phyloP scores from a whole-genome alignment of 176 grass and related monocot species.

The Tillandsia fasciculata region DNA sequence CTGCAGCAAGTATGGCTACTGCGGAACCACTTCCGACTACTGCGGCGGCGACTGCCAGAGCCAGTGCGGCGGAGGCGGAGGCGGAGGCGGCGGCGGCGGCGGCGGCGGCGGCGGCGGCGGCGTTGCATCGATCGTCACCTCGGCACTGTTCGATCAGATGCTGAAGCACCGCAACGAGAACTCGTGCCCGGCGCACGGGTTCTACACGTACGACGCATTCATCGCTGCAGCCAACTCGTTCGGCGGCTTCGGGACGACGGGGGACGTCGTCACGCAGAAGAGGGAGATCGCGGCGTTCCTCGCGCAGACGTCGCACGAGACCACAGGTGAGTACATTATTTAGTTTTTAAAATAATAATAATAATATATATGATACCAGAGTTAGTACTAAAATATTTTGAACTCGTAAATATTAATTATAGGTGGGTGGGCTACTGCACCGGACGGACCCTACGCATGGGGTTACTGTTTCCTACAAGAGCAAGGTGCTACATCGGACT shows the following conservation, averaged over 20 bases:
- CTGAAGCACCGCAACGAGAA: slow-evolving; percentile 20
- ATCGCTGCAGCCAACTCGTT: slow-evolving; percentile 22
- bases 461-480: slow-evolving; percentile 6
- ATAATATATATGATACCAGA: no score
- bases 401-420: neutral
- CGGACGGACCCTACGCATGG: neutral
- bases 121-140: slow-evolving; percentile 12
- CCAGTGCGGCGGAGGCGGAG: slow-evolving; percentile 15
- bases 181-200: neutral
- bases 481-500: slow-evolving; percentile 2
- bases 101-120: neutral
- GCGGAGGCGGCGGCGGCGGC: neutral
- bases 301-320: neutral
- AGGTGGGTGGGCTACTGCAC: neutral
- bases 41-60: slow-evolving; percentile 23
- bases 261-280: neutral
- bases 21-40: slow-evolving; percentile 17
- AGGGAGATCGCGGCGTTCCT: neutral
- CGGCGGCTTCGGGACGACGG: slow-evolving; percentile 12
- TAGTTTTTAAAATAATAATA: no score
- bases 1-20: slow-evolving; percentile 36
- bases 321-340: neutral
- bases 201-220: slow-evolving; percentile 28
- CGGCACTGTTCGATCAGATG: slow-evolving; percentile 22
- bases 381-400: neutral